Conservation (phyloP, 2,329 filamentous ascomycete genomes). For the Exophiala bonariae region DNA sequence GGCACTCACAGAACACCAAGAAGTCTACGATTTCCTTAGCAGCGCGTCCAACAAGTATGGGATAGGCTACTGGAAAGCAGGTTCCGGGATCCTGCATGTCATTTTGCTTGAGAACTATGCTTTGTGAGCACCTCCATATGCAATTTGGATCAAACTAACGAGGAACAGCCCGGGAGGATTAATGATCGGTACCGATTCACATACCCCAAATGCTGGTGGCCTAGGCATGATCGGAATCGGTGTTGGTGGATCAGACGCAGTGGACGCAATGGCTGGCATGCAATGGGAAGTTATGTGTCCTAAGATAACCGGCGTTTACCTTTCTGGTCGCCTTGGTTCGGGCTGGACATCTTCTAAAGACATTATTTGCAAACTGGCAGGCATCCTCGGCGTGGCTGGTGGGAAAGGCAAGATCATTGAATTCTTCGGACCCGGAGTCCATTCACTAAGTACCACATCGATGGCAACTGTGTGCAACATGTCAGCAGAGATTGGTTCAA, state of each 20-base stretch:
- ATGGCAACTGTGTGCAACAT: constrained; percentile 76
- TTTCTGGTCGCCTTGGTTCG: constrained; percentile 81
- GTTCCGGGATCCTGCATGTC: constrained; percentile 98
- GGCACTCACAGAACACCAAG: constrained; percentile 93
- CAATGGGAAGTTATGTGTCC: constrained; percentile 98
- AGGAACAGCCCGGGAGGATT: constrained; percentile 95
- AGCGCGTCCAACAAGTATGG: constrained; percentile 97
- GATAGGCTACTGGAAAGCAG: constrained; percentile 99
- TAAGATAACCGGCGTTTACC: constrained; percentile 93
- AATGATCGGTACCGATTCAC: constrained; percentile 94
- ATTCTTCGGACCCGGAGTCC: constrained; percentile 62
- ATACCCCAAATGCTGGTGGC: constrained; percentile 87
- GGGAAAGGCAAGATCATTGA: constrained; percentile 80
- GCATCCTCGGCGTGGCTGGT: constrained; percentile 95
- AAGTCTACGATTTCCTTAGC: constrained; percentile 97
- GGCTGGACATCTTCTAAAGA: constrained; percentile 98
- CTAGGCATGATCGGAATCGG: constrained; percentile 92
- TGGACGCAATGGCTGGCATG: constrained; percentile 96
- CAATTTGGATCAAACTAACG: no score
- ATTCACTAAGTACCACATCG: constrained; percentile 76
- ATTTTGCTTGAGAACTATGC: constrained; percentile 98
- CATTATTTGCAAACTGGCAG: constrained; percentile 95
- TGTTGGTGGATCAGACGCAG: constrained; percentile 89
- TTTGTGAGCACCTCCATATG: no score
- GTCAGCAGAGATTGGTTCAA: constrained; percentile 65